Evolutionary conservation across 257 asterid genomes (phyloP).

Genomic region (Jacaranda mimosifolia): DNA sequence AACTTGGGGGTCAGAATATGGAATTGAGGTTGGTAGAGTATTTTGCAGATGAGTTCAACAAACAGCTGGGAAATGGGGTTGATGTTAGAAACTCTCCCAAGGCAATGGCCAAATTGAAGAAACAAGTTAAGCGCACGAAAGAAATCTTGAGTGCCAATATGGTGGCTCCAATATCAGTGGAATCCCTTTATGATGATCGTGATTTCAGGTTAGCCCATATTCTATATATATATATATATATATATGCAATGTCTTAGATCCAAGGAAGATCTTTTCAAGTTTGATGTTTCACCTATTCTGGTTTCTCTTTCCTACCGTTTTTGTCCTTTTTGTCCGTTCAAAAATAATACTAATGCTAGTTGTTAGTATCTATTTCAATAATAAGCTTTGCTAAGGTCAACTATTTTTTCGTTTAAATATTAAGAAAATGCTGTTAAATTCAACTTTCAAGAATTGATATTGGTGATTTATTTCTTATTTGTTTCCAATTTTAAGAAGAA

Average conservation of each 20-base stretch:
- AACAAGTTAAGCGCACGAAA: conserved; percentile 97
- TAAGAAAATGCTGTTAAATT: background rate
- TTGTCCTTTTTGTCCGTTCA: background rate
- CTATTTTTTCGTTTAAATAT: background rate
- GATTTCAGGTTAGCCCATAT: conserved; percentile 78
- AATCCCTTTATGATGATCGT: conserved; percentile 85
- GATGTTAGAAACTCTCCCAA: conserved; percentile 85
- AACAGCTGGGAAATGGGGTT: conserved; percentile 80
- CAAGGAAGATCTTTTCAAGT: conserved; percentile 18
- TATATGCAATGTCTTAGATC: background rate
- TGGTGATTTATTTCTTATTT: conserved; percentile 2
- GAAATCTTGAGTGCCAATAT: conserved; percentile 97
- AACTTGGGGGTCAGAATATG: conserved; percentile 95
- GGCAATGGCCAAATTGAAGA: conserved; percentile 97
- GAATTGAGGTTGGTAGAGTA: conserved; percentile 91
- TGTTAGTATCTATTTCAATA: conserved; percentile 5
- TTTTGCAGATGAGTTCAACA: conserved; percentile 91
- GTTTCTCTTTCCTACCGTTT: background rate
- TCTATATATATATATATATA: background rate
- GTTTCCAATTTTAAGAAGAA: background rate
- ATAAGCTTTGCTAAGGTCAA: background rate
- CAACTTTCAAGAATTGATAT: background rate
- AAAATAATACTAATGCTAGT: conserved; percentile 3
- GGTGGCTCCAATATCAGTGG: conserved; percentile 94
- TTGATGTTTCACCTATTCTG: background rate